Evolutionary conservation across 257 asterid genomes (phyloP), one percentile per base, ranked within the genome.

Genomic region (Nicotiana paniculata): DNA sequence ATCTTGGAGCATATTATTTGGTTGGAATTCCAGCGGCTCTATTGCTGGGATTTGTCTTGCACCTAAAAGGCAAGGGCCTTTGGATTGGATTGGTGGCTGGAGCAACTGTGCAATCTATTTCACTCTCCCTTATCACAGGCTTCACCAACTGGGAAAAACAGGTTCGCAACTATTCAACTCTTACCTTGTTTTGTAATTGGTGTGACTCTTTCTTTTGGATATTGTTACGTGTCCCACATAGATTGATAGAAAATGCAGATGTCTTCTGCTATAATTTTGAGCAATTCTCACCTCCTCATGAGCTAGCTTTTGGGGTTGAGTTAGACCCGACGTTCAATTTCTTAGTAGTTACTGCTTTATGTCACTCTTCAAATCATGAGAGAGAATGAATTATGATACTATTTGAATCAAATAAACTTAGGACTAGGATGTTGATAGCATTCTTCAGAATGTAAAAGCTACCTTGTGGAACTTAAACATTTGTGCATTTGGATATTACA

Each of bases 1-100:
- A 95, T 82, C 78, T 72, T 46, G 78, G 78, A 72, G 59, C 78
- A 46, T 93, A 90, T 84, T 95, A 95, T 82, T 70, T 95, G 55
- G 93, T 95, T 3, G 97, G 97, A 37, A 85, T 95, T 51, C 99
- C 98, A 0, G 85, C 88, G 2, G 91, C 97, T 1, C 83, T 94
- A 18, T 65, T 93, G 4, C 85, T 93, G 8, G 99, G 98, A 43
- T 93, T 95, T 82, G 93, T 87, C n/a, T 48, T 84, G 64, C 86
- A 89, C 77, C 76, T 90, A 10, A 84, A 85, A 57, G 98, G 95
- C 9, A 83, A 78, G 65, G 97, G 97, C 9, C 90, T 93, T 32
- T 93, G 98, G 98, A 83, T 88, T 78, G 99, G 99, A 80, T 84
- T 95, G 65, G 81, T 90, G 7, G 91, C 89, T 4, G 97, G 99